Evolutionary conservation across 73 alveolate genomes (phyloP), one percentile per base, ranked within the genome.

Genomic region (Symbiodinium natans): DNA sequence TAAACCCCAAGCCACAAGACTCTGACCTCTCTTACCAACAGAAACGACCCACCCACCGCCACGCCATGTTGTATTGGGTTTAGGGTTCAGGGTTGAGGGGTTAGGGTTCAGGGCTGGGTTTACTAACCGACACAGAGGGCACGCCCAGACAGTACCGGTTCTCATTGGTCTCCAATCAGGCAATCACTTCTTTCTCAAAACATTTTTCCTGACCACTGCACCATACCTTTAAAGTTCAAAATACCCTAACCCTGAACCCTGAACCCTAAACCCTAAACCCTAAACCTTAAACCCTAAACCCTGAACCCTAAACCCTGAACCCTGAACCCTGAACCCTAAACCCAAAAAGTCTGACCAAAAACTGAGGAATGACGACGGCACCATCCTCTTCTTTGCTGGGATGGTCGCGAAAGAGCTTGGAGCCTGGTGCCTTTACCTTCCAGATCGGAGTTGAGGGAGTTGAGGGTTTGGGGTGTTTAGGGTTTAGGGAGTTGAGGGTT

Each of bases 351-450:
- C 7, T 63, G 59, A 13, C 59, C 59, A 6, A 6, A 6, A n/a
- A 46, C 77, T 34, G 9, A 63, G 77, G 25, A 56, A 92, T 39
- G 83, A 43, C 92, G 82, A 92, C 52, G 98, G 98, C 41, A 77
- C 89, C 34, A 88, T 46, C 23, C 92, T 39, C 82, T 92, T 92
- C 83, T 77, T 73, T 43, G 98, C 83, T 3, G 98, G 98, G 71
- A 92, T 92, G 98, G 98, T 92, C 56, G 52, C 82, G 83, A 92
- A 92, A 48, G 92, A 77, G 84, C 92, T 48, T 2, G 98, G 98
- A 27, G 98, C 98, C 34, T 92, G 98, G 98, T 19, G 40, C 59
- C 59, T 46, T 13, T 13, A 13, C 59, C n/a, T n/a, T 6, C 21
- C 6, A 13, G 13, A 21, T 27, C 25, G 7, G 77, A 13, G 10